These are phyloP conservation scores for Corynascus novoguineensis DNA, from an alignment of 495 filamentous ascomycete genomes.

Conservation along the genomic window DNA sequence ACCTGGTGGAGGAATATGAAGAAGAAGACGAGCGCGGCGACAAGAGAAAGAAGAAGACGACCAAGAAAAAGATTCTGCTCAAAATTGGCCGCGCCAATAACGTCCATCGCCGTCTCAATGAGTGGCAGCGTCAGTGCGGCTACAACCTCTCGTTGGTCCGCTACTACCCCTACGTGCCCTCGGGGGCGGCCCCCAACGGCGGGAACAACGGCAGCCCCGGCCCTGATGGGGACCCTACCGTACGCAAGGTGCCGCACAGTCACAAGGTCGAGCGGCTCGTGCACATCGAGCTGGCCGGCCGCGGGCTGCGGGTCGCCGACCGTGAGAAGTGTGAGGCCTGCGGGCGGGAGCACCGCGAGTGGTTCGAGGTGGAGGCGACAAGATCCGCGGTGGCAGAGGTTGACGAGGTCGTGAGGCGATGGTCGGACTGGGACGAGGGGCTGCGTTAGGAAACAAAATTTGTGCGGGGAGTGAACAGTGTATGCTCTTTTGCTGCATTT, in stretches of 20 bases:
- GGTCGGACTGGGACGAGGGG: constrained; percentile 70
- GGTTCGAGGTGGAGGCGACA: constrained; percentile 85
- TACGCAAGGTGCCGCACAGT: constrained; percentile 78
- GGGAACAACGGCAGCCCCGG: background rate
- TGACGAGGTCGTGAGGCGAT: constrained; percentile 79
- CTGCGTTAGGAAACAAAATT: background rate
- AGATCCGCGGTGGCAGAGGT: constrained; percentile 65
- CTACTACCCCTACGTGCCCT: constrained; percentile 81
- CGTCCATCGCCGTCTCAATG: constrained; percentile 81
- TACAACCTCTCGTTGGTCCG: constrained; percentile 80
- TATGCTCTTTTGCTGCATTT: background rate
- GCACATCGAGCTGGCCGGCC: constrained; percentile 75
- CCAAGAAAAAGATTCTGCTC: constrained; percentile 58
- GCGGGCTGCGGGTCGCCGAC: constrained; percentile 54
- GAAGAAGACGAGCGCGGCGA: constrained; percentile 1
- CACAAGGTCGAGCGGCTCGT: constrained; percentile 88
- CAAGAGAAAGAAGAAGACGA: constrained; percentile 10
- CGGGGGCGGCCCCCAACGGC: constrained; percentile 23
- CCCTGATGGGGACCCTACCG: background rate
- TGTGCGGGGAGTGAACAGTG: background rate
- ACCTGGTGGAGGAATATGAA: constrained; percentile 16
- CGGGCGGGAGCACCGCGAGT: constrained; percentile 85
- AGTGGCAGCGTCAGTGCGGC: constrained; percentile 90
- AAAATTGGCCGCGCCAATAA: constrained; percentile 92
- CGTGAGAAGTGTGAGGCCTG: constrained; percentile 63